Conservation (phyloP, 371 early-diverging fungal genomes). For the Lichtheimia ornata region DNA sequence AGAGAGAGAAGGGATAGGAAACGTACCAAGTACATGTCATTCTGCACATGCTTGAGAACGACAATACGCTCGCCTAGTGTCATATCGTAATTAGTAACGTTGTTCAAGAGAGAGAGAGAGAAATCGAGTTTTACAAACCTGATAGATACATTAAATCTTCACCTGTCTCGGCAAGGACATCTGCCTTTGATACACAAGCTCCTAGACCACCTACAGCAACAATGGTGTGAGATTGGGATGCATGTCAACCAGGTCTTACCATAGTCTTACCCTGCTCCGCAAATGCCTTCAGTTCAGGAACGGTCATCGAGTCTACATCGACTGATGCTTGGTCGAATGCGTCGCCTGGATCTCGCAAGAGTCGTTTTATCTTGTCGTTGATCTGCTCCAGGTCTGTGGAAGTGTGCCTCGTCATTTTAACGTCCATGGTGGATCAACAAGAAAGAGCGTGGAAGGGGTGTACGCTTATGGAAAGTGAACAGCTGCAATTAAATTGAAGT, state of each 20-base stretch:
- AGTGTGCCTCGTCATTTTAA: slow-evolving; percentile 39
- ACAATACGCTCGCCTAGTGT: slow-evolving; percentile 43
- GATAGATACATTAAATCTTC: slow-evolving; percentile 61
- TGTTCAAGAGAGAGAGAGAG: not conserved
- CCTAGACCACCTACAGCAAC: slow-evolving; percentile 42
- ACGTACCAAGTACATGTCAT: slow-evolving; percentile 47
- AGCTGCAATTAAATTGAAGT: no score
- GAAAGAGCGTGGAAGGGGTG: not conserved
- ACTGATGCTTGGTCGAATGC: slow-evolving; percentile 26
- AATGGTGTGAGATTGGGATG: not conserved
- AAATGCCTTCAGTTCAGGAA: slow-evolving; percentile 38
- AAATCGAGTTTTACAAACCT: slow-evolving; percentile 28
- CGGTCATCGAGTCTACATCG: slow-evolving; percentile 36
- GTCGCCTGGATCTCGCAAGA: slow-evolving; percentile 39
- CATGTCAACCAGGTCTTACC: no score
- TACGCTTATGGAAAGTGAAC: no score
- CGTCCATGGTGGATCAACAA: slow-evolving; percentile 22
- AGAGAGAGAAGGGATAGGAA: not conserved
- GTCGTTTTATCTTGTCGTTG: slow-evolving; percentile 31
- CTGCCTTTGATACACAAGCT: slow-evolving; percentile 52
- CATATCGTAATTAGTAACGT: not conserved
- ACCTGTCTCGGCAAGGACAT: slow-evolving; percentile 50
- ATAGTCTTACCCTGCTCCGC: slow-evolving; percentile 38
- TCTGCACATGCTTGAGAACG: slow-evolving; percentile 44
- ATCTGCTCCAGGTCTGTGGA: slow-evolving; percentile 45